phyloP scores from a whole-genome alignment of 495 filamentous ascomycete species.

The Tuber calosporum region DNA sequence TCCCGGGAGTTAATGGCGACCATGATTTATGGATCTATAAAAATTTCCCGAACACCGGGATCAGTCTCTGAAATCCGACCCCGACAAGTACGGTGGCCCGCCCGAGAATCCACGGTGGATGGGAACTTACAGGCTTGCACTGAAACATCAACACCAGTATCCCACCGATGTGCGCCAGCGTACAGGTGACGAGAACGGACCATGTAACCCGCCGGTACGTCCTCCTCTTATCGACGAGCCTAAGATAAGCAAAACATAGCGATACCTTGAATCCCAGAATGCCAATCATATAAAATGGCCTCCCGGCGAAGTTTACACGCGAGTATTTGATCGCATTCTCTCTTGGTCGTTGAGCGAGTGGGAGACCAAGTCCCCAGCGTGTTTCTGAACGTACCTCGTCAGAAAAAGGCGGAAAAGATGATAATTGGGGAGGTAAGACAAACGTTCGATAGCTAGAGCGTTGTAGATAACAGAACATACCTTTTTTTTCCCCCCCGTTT shows the following conservation, averaged over 20 bases:
- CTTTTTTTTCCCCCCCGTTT: too few relatives aligned
- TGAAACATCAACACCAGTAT: conserved; percentile 50
- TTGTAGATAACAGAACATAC: conserved; percentile 47
- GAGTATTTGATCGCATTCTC: conserved; percentile 43
- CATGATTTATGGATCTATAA: conserved; percentile 49
- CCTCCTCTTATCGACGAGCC: conserved; percentile 47
- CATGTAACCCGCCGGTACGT: conserved; percentile 49
- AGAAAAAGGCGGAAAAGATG: neutral
- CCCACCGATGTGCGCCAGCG: conserved; percentile 49
- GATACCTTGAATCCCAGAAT: conserved; percentile 56
- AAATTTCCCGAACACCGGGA: neutral
- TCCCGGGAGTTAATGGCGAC: conserved; percentile 43
- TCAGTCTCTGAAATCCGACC: neutral
- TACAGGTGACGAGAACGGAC: conserved; percentile 45
- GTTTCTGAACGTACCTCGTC: conserved; percentile 44
- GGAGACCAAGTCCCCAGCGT: conserved; percentile 48
- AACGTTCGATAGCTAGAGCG: conserved; percentile 47
- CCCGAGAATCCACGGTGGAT: neutral
- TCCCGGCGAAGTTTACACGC: conserved; percentile 52
- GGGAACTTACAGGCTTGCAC: conserved; percentile 47
- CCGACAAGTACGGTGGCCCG: neutral
- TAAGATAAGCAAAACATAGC: conserved; percentile 53
- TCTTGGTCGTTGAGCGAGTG: conserved; percentile 44
- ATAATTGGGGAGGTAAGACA: conserved; percentile 24
- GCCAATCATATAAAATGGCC: conserved; percentile 55